A percentile compares a stretch with the other conserved stretches of the same genome.
Conservation (phyloP, 257 asterid genomes). For the Forsythia suspensa region DNA sequence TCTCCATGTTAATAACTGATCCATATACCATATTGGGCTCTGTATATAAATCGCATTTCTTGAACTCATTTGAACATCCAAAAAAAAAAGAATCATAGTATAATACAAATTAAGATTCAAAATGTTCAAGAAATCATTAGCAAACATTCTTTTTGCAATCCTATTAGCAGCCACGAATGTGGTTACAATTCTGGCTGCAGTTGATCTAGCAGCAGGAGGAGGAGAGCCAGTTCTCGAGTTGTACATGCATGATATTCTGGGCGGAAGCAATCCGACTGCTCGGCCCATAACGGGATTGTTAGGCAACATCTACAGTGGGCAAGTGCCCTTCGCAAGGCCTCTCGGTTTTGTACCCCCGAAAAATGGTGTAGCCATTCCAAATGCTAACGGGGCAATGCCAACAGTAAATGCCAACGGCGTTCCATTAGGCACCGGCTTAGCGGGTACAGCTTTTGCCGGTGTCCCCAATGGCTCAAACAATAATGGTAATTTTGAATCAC, state of each 20-base stretch:
- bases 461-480: slow-evolving; percentile 16
- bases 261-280: slow-evolving; percentile 89
- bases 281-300: slow-evolving; percentile 76
- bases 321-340: slow-evolving; percentile 84
- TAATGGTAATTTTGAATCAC: slow-evolving; percentile 13
- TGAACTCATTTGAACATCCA: not conserved
- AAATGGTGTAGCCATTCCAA: slow-evolving; percentile 71
- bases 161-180: slow-evolving; percentile 29
- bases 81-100: not conserved
- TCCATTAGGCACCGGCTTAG: slow-evolving; percentile 79
- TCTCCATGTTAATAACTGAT: not conserved
- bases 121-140: slow-evolving; percentile 35
- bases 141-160: slow-evolving; percentile 21
- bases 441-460: slow-evolving; percentile 61
- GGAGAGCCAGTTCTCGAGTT: slow-evolving; percentile 47
- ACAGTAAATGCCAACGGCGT: slow-evolving; percentile 62
- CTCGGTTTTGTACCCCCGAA: slow-evolving; percentile 70
- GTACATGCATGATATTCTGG: slow-evolving; percentile 88
- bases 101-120: not conserved
- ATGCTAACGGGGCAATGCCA: slow-evolving; percentile 79
- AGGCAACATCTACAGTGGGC: slow-evolving; percentile 90
- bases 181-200: slow-evolving; percentile 22
- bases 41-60: not conserved
- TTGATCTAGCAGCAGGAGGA: slow-evolving; percentile 17
- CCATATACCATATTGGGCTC: not conserved